Evolutionary conservation across 495 filamentous ascomycete genomes (phyloP), one percentile per base, ranked within the genome.

Genomic region (Pyronema omphalodes): DNA sequence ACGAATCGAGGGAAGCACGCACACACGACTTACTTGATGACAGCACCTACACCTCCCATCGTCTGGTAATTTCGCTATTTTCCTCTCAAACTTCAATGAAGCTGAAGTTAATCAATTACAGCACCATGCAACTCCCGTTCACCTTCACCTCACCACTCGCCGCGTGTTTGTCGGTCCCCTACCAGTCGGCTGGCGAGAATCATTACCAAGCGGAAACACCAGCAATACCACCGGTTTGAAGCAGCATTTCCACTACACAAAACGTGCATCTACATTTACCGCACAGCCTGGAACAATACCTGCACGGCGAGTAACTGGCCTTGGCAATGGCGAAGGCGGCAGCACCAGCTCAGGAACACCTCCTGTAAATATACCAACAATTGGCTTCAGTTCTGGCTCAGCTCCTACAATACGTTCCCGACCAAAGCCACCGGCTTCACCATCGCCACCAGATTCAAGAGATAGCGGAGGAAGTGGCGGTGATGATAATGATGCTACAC

Each of bases 101-200:
- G 41, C 43, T 17, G 34, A 15, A 33, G 37, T 49, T 15, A 29
- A 18, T 9, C 4, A 12, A 37, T 44, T 5, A 23, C 19, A 65
- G 62, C 59, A 66, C 34, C 63, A 66, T 49, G 63, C 54, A 46
- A 66, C 55, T 37, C 59, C 59, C 41, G 39, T 50, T 18, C 63
- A 66, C 45, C 51, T 66, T n/a, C 62, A 66, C 43, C 9, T 62
- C 29, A 66, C 63, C 12, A 62, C 55, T 14, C 54, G 63, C 37
- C 55, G 62, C 43, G 54, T 65, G 62, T 66, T 66, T 44, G 57
- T 66, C 8, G 63, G 63, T 6, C 63, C 63, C 5, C 61, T 65
- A 15, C 63, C 63, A 1, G 52, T 55, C 43, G 59, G 55, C 18
- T 66, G 63, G 63, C 48, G 61, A 59, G 52, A 61, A 57, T 39